Base-by-base conservation (phyloP, 192 early-diverging fungal species). In the Rhizophagus clarus region DNA sequence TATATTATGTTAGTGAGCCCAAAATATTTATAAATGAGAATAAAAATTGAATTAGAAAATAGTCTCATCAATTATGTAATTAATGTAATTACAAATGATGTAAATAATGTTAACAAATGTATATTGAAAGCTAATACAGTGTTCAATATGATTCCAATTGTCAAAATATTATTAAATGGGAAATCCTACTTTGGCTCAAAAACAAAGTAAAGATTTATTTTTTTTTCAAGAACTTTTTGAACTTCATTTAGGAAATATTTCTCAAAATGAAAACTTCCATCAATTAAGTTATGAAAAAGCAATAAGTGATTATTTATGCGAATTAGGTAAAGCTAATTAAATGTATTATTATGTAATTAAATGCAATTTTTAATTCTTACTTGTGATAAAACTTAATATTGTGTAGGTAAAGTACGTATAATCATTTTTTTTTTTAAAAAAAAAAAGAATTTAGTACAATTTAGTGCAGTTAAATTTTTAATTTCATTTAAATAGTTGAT, bases 221-320 rank as follows among this genome's bases (percentile, higher is more conserved):
- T 51, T 31, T 29, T 22, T 26, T 32, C 20, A 17, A 22, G 74
- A 75, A 62, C 42, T 75, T 11, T 75, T 75, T 34, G 61, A 74
- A 74, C 20, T 74, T 11, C 32, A 61, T 67, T 80, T 89, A 14
- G 84, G 83, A 42, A 87, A 88, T 28, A 81, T 83, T 28, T 81
- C 83, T 49, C 73, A 88, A n/a, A 72, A 82, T 29, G 83, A 88
- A 29, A 66, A 80, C 1, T 84, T 84, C 37, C 88, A 85, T 45
- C 82, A 83, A 32, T 81, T 89, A 12, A 84, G 84, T 26, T 84
- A 86, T 42, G 80, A 87, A 5, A 84, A 88, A 40, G 84, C 84
- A n/a, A 89, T 89, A 47, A 82, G 85, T 8, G 87, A 89, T 74
- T 89, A 89, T 67, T 81, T 89, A 3, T 82, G 85, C 28, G 45